Evolutionary conservation across 2,329 filamentous ascomycete species (phyloP).

Genomic region (Myrmaecium sp.): DNA sequence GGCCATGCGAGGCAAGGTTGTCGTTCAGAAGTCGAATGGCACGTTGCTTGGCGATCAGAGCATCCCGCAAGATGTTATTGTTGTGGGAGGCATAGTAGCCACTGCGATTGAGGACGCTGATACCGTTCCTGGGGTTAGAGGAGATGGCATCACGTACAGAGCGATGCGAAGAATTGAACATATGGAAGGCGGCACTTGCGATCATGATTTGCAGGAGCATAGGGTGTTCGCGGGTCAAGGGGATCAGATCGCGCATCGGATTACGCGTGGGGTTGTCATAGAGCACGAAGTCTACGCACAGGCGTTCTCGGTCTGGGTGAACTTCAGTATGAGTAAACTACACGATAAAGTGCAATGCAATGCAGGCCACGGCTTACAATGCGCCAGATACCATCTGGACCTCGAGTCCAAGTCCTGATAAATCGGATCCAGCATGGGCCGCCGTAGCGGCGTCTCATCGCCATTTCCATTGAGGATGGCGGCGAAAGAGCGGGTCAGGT

Average conservation of each 20-base stretch:
- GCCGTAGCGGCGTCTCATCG: background rate
- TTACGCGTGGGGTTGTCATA: conserved; percentile 30
- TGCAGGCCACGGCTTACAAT: conserved; percentile 3
- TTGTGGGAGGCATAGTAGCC: conserved; percentile 16
- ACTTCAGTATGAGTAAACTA: background rate
- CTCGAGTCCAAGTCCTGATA: conserved; percentile 1
- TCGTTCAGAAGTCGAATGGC: conserved; percentile 25
- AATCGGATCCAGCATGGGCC: conserved; percentile 1
- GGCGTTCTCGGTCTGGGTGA: conserved; percentile 15
- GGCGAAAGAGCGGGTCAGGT: no score
- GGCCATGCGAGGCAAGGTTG: conserved; percentile 13
- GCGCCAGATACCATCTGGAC: conserved; percentile 1
- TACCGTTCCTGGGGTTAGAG: conserved; percentile 15
- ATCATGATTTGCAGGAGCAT: conserved; percentile 29
- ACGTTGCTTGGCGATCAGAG: conserved; percentile 30
- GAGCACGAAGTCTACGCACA: conserved; percentile 38
- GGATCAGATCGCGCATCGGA: conserved; percentile 31
- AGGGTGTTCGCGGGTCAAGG: conserved; percentile 26
- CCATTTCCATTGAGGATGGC: background rate
- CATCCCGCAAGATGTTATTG: conserved; percentile 9
- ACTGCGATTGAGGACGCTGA: no score
- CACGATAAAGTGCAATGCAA: no score
- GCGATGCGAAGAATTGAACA: conserved; percentile 25
- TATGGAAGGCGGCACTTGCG: conserved; percentile 31
- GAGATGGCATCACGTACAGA: no score